These are phyloP conservation scores for Capsicum baccatum DNA, from an alignment of 257 asterid genomes.

Conservation along the genomic window DNA sequence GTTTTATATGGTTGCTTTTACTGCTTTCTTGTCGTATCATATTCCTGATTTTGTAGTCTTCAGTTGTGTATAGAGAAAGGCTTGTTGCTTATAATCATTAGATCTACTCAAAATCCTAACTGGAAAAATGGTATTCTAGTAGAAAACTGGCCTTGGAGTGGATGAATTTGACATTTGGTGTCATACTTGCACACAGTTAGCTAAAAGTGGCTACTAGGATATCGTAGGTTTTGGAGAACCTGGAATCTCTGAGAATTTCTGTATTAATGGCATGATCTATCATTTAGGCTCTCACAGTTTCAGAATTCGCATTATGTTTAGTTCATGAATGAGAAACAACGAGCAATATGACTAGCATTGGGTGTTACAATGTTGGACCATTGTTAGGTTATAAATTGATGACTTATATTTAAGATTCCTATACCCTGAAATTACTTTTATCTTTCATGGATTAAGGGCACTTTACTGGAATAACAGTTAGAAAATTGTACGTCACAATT, in stretches of 20 bases:
- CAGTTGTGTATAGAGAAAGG: not conserved
- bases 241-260: not conserved
- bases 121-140: not conserved
- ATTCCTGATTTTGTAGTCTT: not conserved
- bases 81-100: not conserved
- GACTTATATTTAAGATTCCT: not conserved
- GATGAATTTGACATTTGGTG: not conserved
- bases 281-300: not conserved
- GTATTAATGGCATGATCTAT: not conserved
- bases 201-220: not conserved
- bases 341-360: conserved; percentile 22
- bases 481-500: not conserved
- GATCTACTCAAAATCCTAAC: not conserved
- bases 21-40: conserved; percentile 11
- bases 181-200: not conserved
- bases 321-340: not conserved
- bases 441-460: not conserved
- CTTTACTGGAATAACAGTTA: not conserved
- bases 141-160: not conserved
- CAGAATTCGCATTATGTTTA: not conserved
- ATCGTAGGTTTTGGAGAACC: not conserved
- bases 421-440: not conserved
- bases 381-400: not conserved
- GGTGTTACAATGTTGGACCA: not conserved
- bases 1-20: not conserved